A percentile compares a stretch with the other conserved stretches of the same genome.
Evolutionary conservation across 441 rosid genomes (phyloP).

Genomic region (Capsella rubella): DNA sequence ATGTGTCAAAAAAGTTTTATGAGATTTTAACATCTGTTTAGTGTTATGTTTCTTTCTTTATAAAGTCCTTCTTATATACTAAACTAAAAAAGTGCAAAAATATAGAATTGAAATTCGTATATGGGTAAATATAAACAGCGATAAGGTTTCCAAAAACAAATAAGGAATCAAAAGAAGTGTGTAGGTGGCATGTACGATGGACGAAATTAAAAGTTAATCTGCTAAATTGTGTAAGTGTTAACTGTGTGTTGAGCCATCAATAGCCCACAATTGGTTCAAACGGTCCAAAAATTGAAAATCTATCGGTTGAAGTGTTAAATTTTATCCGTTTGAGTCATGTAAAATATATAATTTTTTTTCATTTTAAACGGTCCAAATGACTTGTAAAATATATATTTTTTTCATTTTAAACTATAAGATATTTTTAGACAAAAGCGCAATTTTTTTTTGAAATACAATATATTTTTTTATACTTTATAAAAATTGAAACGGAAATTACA

Average conservation of each 20-base stretch:
- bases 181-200: slow-evolving; percentile 14
- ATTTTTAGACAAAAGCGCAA: no score
- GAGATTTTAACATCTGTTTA: slow-evolving; percentile 8
- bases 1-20: slow-evolving; percentile 16
- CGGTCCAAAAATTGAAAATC: no score
- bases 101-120: neutral
- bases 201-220: neutral
- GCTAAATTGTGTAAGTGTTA: neutral
- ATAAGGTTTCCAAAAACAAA: neutral
- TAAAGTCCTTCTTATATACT: neutral
- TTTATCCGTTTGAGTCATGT: no score
- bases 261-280: no score
- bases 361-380: no score
- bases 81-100: neutral
- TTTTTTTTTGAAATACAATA: no score
- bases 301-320: no score
- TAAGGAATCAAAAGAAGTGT: neutral
- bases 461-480: no score
- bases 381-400: no score
- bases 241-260: neutral
- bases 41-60: slow-evolving; percentile 18
- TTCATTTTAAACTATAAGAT: no score
- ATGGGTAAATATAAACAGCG: neutral
- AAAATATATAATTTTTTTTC: no score
- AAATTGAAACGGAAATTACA: no score